phyloP scores from a whole-genome alignment of 1,284 basidiomycete species.

The Schizophyllum commune region DNA sequence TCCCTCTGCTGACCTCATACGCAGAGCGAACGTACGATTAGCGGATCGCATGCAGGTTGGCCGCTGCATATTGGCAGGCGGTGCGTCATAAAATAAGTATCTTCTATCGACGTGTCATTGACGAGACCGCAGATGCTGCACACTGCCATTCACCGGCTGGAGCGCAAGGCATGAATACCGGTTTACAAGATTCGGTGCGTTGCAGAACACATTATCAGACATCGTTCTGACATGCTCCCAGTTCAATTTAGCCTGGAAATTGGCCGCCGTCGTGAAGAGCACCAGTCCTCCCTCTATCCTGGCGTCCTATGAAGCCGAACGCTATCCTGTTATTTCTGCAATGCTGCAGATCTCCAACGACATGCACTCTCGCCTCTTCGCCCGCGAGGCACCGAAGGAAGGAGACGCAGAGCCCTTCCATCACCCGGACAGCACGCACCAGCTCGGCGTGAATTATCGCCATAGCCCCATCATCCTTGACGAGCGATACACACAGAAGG shows the following conservation, averaged over 20 bases:
- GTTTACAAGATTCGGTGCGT: constrained; percentile 7
- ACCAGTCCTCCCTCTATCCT: neutral
- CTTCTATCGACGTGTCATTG: neutral
- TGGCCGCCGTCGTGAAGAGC: constrained; percentile 2
- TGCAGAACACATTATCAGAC: neutral
- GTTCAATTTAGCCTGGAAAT: constrained; percentile 12
- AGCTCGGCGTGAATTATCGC: constrained; percentile 25
- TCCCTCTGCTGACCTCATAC: neutral
- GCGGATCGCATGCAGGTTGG: constrained; percentile 2
- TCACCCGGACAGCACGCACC: constrained; percentile 7
- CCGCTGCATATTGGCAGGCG: constrained; percentile 5
- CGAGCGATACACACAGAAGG: constrained; percentile 1
- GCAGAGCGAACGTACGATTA: constrained; percentile 9
- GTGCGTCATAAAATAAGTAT: neutral
- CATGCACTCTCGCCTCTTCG: constrained; percentile 1
- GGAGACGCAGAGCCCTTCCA: constrained; percentile 8
- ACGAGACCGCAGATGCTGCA: constrained; percentile 4
- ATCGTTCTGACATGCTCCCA: neutral
- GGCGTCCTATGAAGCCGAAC: constrained; percentile 4
- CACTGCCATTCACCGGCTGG: constrained; percentile 9
- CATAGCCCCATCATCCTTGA: constrained; percentile 24
- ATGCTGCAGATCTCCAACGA: constrained; percentile 5
- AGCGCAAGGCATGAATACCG: constrained; percentile 8
- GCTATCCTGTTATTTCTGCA: constrained; percentile 7
- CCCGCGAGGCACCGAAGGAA: neutral